Evolutionary conservation across 495 filamentous ascomycete genomes (phyloP).

Genomic region (Penicillium subrubescens): DNA sequence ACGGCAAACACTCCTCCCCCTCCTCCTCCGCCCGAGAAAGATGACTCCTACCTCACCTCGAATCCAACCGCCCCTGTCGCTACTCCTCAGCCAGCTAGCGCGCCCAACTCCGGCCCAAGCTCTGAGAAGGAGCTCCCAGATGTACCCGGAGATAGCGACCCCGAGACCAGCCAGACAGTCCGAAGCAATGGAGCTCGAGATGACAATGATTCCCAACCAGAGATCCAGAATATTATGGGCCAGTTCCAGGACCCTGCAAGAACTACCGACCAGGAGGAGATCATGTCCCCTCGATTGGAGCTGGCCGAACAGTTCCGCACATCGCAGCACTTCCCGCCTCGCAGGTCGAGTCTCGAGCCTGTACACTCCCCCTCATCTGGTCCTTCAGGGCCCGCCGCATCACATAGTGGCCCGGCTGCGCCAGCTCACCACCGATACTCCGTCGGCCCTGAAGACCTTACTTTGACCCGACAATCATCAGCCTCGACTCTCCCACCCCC

Average conservation of each 20-base stretch:
- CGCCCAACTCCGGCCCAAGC: conserved; percentile 41
- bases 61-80: conserved; percentile 50
- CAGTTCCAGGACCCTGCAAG: conserved; percentile 69
- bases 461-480: conserved; percentile 49
- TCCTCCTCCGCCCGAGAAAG: conserved; percentile 49
- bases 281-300: conserved; percentile 80
- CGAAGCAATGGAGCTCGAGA: conserved; percentile 57
- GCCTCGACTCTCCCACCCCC: conserved; percentile 62
- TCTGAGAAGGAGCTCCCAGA: conserved; percentile 56
- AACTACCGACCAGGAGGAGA: conserved; percentile 68
- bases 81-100: conserved; percentile 40
- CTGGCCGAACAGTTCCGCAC: conserved; percentile 69
- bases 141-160: conserved; percentile 52
- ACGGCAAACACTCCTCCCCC: conserved; percentile 34
- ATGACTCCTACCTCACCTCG: conserved; percentile 63
- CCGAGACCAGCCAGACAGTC: conserved; percentile 52
- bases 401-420: conserved; percentile 3
- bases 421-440: conserved; percentile 21
- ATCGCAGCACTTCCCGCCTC: conserved; percentile 69
- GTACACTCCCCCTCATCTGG: conserved; percentile 33
- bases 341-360: conserved; percentile 82
- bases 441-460: conserved; percentile 41
- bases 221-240: conserved; percentile 97
- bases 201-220: conserved; percentile 68
- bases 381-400: conserved; percentile 14